A percentile compares a stretch with the other conserved stretches of the same genome.
Conservation (phyloP, 1,284 basidiomycete genomes). For the Spongiforma sp. region DNA sequence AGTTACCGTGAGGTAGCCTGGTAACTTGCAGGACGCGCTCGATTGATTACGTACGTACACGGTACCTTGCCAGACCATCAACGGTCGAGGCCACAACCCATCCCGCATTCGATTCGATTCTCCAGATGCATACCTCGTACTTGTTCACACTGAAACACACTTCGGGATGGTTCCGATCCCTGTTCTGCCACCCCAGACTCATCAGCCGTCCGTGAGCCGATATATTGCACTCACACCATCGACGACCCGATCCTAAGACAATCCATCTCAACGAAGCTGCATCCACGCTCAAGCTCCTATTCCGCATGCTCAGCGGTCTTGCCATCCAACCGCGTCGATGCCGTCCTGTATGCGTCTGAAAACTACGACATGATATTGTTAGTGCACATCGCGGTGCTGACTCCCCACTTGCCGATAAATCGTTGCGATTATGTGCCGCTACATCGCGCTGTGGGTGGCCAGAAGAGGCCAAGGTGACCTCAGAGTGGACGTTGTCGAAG, state of each 20-base stretch:
- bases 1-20: too few relatives aligned
- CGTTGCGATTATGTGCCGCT: constrained; percentile 60
- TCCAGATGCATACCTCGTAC: too few relatives aligned
- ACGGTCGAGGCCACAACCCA: too few relatives aligned
- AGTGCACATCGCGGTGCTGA: constrained; percentile 56
- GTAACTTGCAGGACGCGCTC: too few relatives aligned
- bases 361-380: constrained; percentile 71
- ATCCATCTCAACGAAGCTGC: constrained; percentile 63
- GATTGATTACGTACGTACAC: too few relatives aligned
- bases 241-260: constrained; percentile 37
- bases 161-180: too few relatives aligned
- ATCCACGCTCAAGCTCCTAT: constrained; percentile 55
- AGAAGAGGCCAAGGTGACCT: constrained; percentile 51
- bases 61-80: too few relatives aligned
- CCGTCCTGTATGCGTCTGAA: constrained; percentile 61
- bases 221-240: constrained; percentile 26
- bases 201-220: too few relatives aligned
- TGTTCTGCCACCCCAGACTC: too few relatives aligned
- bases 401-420: constrained; percentile 53
- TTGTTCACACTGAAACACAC: too few relatives aligned
- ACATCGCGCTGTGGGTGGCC: constrained; percentile 64
- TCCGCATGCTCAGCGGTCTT: constrained; percentile 65
- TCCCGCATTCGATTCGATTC: too few relatives aligned
- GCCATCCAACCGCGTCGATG: constrained; percentile 56
- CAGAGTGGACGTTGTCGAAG: constrained; percentile 52